A percentile compares a stretch with the other conserved stretches of the same genome.
Conservation (phyloP, 2,329 filamentous ascomycete genomes). For the Neobulgaria alba region DNA sequence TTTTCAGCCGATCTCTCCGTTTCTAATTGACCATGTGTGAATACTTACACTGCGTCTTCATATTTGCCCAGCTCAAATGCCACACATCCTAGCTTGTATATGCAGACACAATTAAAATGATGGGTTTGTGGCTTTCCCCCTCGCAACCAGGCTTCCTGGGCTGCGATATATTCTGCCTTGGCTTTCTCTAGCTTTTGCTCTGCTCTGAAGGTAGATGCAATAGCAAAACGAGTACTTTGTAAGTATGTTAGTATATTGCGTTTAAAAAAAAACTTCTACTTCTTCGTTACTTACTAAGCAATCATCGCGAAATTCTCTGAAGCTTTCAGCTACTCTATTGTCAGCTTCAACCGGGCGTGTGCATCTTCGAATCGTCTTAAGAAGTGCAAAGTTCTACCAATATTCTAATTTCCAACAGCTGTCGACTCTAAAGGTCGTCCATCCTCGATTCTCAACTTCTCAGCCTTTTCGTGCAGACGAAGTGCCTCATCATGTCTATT, state of each 20-base stretch:
- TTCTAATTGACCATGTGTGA: too few species aligned
- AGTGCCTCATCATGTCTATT: too few species aligned
- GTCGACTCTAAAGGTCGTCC: too few species aligned
- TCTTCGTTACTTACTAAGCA: background rate
- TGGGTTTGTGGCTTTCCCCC: background rate
- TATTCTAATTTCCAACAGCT: too few species aligned
- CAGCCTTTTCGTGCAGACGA: too few species aligned
- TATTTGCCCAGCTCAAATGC: background rate
- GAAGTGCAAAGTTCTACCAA: too few species aligned
- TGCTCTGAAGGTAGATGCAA: background rate
- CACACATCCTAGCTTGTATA: background rate
- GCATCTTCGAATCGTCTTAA: too few species aligned
- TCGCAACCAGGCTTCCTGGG: background rate
- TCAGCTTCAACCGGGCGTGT: background rate
- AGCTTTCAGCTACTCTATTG: background rate
- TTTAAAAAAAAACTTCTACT: background rate
- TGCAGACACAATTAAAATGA: slow-evolving; percentile 1
- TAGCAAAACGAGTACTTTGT: background rate
- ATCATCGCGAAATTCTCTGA: background rate
- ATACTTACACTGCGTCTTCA: slow-evolving; percentile 1
- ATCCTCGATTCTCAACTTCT: too few species aligned
- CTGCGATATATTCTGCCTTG: background rate
- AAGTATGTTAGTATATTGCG: background rate
- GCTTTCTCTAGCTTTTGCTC: background rate
- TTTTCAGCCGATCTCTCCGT: too few species aligned